Conservation (phyloP, 108 stramenopile genomes). For the Pinguiococcus pyrenoidosus region DNA sequence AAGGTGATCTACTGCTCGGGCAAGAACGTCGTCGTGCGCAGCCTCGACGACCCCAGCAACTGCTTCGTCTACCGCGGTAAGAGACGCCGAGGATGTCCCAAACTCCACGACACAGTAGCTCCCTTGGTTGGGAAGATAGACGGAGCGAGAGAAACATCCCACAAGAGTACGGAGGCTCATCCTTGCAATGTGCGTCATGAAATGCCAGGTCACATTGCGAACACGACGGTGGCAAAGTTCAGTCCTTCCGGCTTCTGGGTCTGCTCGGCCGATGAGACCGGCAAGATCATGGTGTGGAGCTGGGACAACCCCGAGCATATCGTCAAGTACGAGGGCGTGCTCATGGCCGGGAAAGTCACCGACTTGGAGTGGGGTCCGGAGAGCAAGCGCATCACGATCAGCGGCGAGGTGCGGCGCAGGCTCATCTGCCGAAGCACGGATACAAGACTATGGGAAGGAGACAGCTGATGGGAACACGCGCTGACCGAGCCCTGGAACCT, state of each 20-base stretch:
- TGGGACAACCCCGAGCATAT: slow-evolving; percentile 72
- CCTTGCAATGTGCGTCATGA: neutral
- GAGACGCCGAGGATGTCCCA: slow-evolving; percentile 11
- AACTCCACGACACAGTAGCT: too few relatives aligned
- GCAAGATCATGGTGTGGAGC: slow-evolving; percentile 65
- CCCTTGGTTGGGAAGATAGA: too few relatives aligned
- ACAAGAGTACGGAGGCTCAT: too few relatives aligned
- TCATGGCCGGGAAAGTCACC: slow-evolving; percentile 44
- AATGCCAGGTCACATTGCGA: neutral
- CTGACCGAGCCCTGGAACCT: too few relatives aligned
- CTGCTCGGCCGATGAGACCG: slow-evolving; percentile 54
- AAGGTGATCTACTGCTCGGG: slow-evolving; percentile 12
- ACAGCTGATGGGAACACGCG: too few relatives aligned
- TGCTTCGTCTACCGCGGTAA: slow-evolving; percentile 74
- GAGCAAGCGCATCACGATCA: slow-evolving; percentile 45
- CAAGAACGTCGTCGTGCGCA: slow-evolving; percentile 17
- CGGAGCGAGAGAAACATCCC: too few relatives aligned
- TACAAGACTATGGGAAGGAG: too few relatives aligned
- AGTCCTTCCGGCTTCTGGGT: slow-evolving; percentile 60
- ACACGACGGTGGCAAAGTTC: slow-evolving; percentile 49
- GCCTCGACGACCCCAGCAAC: slow-evolving; percentile 4
- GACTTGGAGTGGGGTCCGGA: slow-evolving; percentile 76
- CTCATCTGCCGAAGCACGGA: too few relatives aligned
- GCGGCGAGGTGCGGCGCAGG: too few relatives aligned
- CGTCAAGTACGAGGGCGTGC: slow-evolving; percentile 29